Percentiles rank a stretch among this genome's conserved stretches.
Evolutionary conservation across 2,329 filamentous ascomycete species (phyloP).

Genomic region (Cladosporium sp.): DNA sequence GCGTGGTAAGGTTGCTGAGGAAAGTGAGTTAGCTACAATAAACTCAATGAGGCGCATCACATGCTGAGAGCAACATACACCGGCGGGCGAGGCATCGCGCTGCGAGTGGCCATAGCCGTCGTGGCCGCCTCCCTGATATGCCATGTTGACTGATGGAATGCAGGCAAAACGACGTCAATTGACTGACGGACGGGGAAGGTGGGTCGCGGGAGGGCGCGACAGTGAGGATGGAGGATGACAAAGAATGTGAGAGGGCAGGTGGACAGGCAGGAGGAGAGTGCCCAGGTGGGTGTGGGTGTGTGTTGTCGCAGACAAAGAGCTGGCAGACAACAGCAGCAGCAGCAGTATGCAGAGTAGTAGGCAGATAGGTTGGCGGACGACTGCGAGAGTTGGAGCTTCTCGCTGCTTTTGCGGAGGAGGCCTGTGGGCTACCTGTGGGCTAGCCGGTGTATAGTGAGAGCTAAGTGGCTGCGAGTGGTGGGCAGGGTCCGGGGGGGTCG

Average conservation of each 20-base stretch:
- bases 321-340: neutral
- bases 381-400: constrained; percentile 14
- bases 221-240: neutral
- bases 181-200: neutral
- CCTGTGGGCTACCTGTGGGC: neutral
- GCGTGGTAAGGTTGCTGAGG: constrained; percentile 33
- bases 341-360: neutral
- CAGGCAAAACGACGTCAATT: constrained; percentile 17
- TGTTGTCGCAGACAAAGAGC: constrained; percentile 12
- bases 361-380: neutral
- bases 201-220: neutral
- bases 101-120: constrained; percentile 16
- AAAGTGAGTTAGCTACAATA: neutral
- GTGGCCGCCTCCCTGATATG: constrained; percentile 21
- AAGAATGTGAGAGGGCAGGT: constrained; percentile 1
- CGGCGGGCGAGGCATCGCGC: constrained; percentile 13
- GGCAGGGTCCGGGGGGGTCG: constrained; percentile 2
- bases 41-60: neutral
- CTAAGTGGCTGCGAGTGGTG: neutral
- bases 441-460: neutral
- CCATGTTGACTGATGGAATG: constrained; percentile 21
- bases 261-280: neutral
- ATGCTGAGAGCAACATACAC: neutral
- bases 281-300: neutral
- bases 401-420: constrained; percentile 19